Conservation (phyloP, 2,329 filamentous ascomycete species). For the Cladosporium sp. region DNA sequence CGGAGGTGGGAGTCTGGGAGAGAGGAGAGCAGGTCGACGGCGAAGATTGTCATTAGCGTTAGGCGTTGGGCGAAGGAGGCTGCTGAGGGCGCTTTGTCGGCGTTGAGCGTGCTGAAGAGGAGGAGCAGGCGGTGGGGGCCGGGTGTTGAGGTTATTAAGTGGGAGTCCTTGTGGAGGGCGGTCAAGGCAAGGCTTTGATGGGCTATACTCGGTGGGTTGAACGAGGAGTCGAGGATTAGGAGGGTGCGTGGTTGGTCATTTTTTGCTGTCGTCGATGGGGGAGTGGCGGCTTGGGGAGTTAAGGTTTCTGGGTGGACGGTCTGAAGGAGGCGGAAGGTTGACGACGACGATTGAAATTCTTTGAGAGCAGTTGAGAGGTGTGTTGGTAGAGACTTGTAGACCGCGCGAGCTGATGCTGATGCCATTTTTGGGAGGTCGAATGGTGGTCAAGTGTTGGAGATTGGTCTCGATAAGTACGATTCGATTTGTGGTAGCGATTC, state of each 20-base stretch:
- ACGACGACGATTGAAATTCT: conserved; percentile 38
- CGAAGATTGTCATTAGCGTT: conserved; percentile 68
- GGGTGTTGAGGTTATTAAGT: conserved; percentile 26
- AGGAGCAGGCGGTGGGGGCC: conserved; percentile 50
- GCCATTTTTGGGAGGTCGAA: background rate
- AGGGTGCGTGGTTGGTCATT: conserved; percentile 39
- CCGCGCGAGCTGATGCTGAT: background rate
- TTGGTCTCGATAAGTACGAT: too few species aligned
- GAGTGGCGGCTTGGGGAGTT: conserved; percentile 17
- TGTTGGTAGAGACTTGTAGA: conserved; percentile 29
- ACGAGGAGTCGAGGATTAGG: conserved; percentile 62
- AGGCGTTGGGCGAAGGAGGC: conserved; percentile 65
- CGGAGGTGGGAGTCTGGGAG: conserved; percentile 1
- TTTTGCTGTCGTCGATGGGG: background rate
- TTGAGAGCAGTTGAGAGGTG: conserved; percentile 40
- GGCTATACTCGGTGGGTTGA: conserved; percentile 61
- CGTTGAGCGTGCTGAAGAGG: conserved; percentile 61
- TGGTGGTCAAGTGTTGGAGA: background rate
- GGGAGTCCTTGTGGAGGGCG: conserved; percentile 42
- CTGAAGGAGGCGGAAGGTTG: conserved; percentile 33
- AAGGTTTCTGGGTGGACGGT: conserved; percentile 25
- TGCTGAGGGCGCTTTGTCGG: conserved; percentile 62
- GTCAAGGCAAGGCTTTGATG: conserved; percentile 54
- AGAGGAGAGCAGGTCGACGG: conserved; percentile 45
- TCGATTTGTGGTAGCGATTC: background rate